Evolutionary conservation across 164 flowering plant genomes (phyloP).

Genomic region (Tinospora cordifolia): DNA sequence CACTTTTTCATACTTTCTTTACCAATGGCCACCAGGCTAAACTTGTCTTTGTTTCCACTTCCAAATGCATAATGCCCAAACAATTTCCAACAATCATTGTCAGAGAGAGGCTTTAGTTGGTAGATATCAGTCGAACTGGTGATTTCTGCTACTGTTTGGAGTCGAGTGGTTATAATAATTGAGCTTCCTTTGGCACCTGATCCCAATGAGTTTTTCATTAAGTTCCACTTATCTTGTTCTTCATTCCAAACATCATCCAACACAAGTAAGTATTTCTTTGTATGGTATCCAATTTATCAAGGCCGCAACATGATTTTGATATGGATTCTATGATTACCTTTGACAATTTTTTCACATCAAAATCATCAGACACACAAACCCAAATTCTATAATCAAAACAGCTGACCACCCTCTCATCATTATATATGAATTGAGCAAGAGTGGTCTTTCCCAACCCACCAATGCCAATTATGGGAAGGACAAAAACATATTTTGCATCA

Average conservation of each 20-base stretch:
- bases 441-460: conserved; percentile 10
- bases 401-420: not conserved
- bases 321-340: not conserved
- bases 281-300: not conserved
- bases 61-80: conserved; percentile 3
- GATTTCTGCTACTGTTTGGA: conserved; percentile 1
- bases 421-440: not conserved
- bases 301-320: not conserved
- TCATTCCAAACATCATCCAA: not conserved
- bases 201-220: not conserved
- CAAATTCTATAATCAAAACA: conserved; percentile 1
- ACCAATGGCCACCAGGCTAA: not conserved
- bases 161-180: conserved; percentile 2
- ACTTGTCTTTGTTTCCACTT: not conserved
- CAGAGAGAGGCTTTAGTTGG: not conserved
- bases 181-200: conserved; percentile 1
- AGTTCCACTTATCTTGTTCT: not conserved
- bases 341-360: not conserved
- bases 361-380: not conserved
- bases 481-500: not conserved
- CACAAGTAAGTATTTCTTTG: conserved; percentile 8
- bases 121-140: not conserved
- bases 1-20: conserved; percentile 8
- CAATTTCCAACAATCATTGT: not conserved
- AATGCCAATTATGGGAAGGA: conserved; percentile 2